Evolutionary conservation across 31 red algal genomes (phyloP).

Genomic region (Endocladia muricata): DNA sequence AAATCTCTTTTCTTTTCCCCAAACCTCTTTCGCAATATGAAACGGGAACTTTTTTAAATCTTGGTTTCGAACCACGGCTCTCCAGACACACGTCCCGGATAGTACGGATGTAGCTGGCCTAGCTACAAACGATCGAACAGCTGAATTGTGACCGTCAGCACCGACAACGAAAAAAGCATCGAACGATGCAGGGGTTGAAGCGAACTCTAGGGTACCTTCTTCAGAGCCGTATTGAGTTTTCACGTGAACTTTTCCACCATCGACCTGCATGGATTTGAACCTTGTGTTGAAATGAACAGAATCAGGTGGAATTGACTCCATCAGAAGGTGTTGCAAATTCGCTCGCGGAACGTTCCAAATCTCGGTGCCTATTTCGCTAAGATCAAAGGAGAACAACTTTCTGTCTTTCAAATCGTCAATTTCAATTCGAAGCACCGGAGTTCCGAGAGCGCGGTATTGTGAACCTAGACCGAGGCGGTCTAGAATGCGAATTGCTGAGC

Average conservation of each 20-base stretch:
- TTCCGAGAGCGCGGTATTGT: slow-evolving; percentile 44
- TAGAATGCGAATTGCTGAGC: slow-evolving; percentile 53
- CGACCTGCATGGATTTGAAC: slow-evolving; percentile 28
- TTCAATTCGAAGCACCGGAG: slow-evolving; percentile 31
- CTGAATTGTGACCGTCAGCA: slow-evolving; percentile 54
- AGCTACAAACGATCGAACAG: slow-evolving; percentile 41
- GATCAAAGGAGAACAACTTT: slow-evolving; percentile 28
- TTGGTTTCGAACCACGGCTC: slow-evolving; percentile 38
- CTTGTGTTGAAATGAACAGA: slow-evolving; percentile 55
- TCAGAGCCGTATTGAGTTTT: slow-evolving; percentile 21
- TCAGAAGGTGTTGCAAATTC: slow-evolving; percentile 45
- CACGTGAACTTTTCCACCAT: slow-evolving; percentile 16
- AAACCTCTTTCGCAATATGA: slow-evolving; percentile 45
- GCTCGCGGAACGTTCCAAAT: slow-evolving; percentile 55
- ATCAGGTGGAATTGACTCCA: slow-evolving; percentile 57
- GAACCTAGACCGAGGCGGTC: slow-evolving; percentile 61
- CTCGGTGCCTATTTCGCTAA: slow-evolving; percentile 39
- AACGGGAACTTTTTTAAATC: slow-evolving; percentile 47
- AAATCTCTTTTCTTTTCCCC: slow-evolving; percentile 37
- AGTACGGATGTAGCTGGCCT: slow-evolving; percentile 36
- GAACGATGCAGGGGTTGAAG: slow-evolving; percentile 9
- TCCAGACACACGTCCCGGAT: slow-evolving; percentile 42
- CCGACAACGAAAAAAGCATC: slow-evolving; percentile 52
- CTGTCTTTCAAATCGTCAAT: slow-evolving; percentile 43
- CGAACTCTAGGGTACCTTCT: background rate